Percentiles rank a stretch among this genome's conserved stretches.
phyloP scores from a whole-genome alignment of 1,139 yeast species.

The Suhomyces terraborum region DNA sequence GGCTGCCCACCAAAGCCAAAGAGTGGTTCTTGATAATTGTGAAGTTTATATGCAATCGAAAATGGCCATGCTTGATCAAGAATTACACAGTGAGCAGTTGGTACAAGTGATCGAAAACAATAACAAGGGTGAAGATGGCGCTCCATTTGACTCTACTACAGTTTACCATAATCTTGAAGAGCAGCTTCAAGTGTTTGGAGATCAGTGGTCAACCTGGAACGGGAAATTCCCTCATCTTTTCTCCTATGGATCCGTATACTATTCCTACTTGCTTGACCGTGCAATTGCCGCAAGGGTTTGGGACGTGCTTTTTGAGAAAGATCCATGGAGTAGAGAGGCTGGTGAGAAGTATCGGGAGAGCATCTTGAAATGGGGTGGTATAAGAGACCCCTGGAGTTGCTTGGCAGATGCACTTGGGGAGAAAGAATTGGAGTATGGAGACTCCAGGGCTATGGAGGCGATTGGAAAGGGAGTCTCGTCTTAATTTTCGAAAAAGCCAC shows the following conservation, averaged over 20 bases:
- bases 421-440: slow-evolving; percentile 65
- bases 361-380: slow-evolving; percentile 91
- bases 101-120: slow-evolving; percentile 28
- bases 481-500: too few relatives aligned
- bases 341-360: slow-evolving; percentile 75
- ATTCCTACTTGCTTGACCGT: slow-evolving; percentile 87
- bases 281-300: slow-evolving; percentile 90
- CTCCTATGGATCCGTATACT: slow-evolving; percentile 93
- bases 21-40: slow-evolving; percentile 59
- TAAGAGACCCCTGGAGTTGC: slow-evolving; percentile 86
- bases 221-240: slow-evolving; percentile 92
- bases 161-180: slow-evolving; percentile 69
- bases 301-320: slow-evolving; percentile 64
- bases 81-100: slow-evolving; percentile 55
- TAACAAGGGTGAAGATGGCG: too few relatives aligned
- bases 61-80: slow-evolving; percentile 88
- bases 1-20: slow-evolving; percentile 52
- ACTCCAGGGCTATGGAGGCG: slow-evolving; percentile 68
- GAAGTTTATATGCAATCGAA: slow-evolving; percentile 87
- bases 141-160: slow-evolving; percentile 46
- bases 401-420: slow-evolving; percentile 75
- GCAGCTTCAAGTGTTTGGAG: slow-evolving; percentile 57
- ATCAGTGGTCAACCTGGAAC: slow-evolving; percentile 79
- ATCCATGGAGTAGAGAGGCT: slow-evolving; percentile 70
- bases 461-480: slow-evolving; percentile 37